phyloP scores from a whole-genome alignment of 2,329 filamentous ascomycete genomes.

The Aspergillus ochraceus region DNA sequence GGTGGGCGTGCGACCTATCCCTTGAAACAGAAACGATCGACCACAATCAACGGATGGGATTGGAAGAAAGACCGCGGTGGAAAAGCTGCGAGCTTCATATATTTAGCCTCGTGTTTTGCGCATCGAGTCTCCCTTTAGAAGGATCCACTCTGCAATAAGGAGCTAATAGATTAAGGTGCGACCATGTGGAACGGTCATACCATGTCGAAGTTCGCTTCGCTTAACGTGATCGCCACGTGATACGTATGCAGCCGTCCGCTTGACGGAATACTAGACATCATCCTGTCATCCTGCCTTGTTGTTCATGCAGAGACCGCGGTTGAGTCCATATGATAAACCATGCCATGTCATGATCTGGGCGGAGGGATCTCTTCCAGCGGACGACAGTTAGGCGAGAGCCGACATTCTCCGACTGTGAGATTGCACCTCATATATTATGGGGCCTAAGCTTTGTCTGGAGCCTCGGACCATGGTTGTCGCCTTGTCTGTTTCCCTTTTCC shows the following conservation, averaged over 20 bases:
- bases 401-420: too few species aligned
- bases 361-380: too few species aligned
- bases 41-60: conserved; percentile 16
- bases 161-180: background rate
- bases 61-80: background rate
- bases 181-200: background rate
- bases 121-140: background rate
- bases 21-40: conserved; percentile 1
- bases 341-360: too few species aligned
- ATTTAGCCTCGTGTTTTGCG: background rate
- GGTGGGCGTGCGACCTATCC: background rate
- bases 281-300: background rate
- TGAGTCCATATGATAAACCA: too few species aligned
- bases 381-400: too few species aligned
- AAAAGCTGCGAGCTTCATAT: background rate
- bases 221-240: background rate
- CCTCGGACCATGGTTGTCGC: background rate
- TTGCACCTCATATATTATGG: too few species aligned
- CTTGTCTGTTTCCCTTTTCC: background rate
- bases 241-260: background rate
- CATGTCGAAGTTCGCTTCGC: background rate
- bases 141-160: background rate
- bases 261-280: too few species aligned
- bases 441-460: background rate
- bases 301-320: background rate